Base-by-base conservation (phyloP, 2,329 filamentous ascomycete species). In the Dichotomopilus funicola region DNA sequence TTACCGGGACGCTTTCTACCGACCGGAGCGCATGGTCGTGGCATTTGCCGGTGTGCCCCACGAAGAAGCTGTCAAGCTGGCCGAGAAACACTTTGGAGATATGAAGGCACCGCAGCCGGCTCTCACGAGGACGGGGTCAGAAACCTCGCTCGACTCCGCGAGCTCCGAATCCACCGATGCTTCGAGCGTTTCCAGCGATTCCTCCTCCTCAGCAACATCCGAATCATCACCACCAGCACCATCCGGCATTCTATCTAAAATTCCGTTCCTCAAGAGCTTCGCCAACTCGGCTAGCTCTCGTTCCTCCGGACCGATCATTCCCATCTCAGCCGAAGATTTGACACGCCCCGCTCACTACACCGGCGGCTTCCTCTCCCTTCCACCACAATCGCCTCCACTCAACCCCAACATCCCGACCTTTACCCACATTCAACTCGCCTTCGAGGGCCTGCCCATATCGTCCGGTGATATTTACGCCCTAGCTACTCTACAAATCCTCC, bases 391-490 rank as follows among this genome's bases (percentile, higher is more conserved):
- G 3, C 86, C 87, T 0, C 88, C 89, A 0, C 74, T 80, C 1
- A 91, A 89, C 71, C 88, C 90, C 33, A 85, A 86, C 67, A 78
- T 88, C 55, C 90, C 89, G 35, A 82, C 85, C 53, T 85, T 96
- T 63, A 95, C 89, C 19, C 89, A 99, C 72, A 91, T 99, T 65
- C 91, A 97, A 75, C 81, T 99, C 62, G 91, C 91, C 56, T 97
- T 99, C 65, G 94, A 99, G 75, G 91, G 91, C 33, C 82, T 96
- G 1, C 90, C 92, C 51, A 94, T 99, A 67, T 85, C 83, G 27
- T 92, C 88, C 2, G 85, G 89, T 10, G 92, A 97, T 69, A 96
- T 99, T 66, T 99, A 97, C 74, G 91, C 94, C 13, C 85, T 97
- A 45, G 94, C 94, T 6, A 96, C 92, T 0, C 79, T 99, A 1